Evolutionary conservation across 257 asterid species (phyloP).

Genomic region (Echium plantagineum): DNA sequence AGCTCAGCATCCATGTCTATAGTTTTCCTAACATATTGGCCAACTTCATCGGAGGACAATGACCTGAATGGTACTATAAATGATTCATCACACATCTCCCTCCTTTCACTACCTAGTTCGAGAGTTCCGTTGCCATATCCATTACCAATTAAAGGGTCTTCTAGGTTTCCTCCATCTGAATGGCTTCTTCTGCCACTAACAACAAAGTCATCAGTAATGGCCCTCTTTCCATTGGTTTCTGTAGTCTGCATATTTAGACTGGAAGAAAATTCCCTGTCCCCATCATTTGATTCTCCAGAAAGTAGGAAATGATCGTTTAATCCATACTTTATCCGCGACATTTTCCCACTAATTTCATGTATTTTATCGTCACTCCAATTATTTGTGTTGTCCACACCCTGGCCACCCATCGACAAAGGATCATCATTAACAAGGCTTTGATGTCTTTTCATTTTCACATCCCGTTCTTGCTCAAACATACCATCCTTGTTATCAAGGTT

Average conservation of each 20-base stretch:
- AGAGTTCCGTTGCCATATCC: slow-evolving; percentile 25
- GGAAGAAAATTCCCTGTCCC: slow-evolving; percentile 23
- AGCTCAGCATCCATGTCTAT: slow-evolving; percentile 69
- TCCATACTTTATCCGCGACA: slow-evolving; percentile 25
- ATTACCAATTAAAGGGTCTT: slow-evolving; percentile 39
- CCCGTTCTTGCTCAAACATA: slow-evolving; percentile 53
- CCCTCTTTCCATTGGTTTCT: slow-evolving; percentile 49
- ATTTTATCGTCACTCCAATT: slow-evolving; percentile 29
- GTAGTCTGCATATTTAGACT: slow-evolving; percentile 35
- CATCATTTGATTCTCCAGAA: slow-evolving; percentile 29
- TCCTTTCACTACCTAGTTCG: slow-evolving; percentile 20
- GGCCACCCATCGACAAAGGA: slow-evolving; percentile 38
- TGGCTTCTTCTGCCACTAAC: slow-evolving; percentile 31
- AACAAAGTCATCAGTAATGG: slow-evolving; percentile 52
- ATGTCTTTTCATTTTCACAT: slow-evolving; percentile 31
- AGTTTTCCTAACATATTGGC: slow-evolving; percentile 46
- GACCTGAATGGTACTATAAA: slow-evolving; percentile 75
- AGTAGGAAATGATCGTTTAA: slow-evolving; percentile 36
- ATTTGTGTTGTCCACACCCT: slow-evolving; percentile 28
- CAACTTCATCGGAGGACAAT: slow-evolving; percentile 43
- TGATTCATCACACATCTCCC: slow-evolving; percentile 59
- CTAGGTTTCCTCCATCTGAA: slow-evolving; percentile 31
- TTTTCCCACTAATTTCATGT: slow-evolving; percentile 24
- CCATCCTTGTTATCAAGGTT: slow-evolving; percentile 27
- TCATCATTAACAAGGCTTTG: slow-evolving; percentile 37